These are phyloP conservation scores for Coriaria nepalensis DNA, from an alignment of 306 rosid species.

Conservation along the genomic window DNA sequence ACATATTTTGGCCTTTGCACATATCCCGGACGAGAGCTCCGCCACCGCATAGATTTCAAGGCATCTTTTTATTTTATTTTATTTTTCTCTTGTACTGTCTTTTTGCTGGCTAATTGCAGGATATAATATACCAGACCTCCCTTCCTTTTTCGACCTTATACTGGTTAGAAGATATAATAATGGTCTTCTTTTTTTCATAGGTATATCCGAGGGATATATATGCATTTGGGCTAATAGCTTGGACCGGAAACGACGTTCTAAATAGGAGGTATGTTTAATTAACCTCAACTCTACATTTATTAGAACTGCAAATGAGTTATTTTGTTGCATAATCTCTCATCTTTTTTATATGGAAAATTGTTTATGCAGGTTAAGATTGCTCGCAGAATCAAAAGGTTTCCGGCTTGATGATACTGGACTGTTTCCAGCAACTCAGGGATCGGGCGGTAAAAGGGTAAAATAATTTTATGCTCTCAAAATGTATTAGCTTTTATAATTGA, in stretches of 20 bases:
- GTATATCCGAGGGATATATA: conserved; percentile 74
- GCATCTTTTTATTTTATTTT: conserved; percentile 15
- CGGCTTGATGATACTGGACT: conserved; percentile 84
- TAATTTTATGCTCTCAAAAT: conserved; percentile 1
- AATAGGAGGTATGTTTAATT: conserved; percentile 58
- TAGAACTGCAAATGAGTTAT: background rate
- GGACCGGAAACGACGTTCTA: conserved; percentile 92
- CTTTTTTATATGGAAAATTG: too few relatives aligned
- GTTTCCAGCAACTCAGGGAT: conserved; percentile 56
- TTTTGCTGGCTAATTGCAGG: too few relatives aligned
- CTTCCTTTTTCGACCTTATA: too few relatives aligned
- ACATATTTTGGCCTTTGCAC: conserved; percentile 90
- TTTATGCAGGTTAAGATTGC: conserved; percentile 59
- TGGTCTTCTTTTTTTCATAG: conserved; percentile 21
- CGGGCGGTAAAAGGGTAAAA: conserved; percentile 57
- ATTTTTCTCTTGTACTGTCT: too few relatives aligned
- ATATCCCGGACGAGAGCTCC: conserved; percentile 73
- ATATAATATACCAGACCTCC: too few relatives aligned
- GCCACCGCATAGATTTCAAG: conserved; percentile 86
- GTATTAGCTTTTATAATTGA: background rate
- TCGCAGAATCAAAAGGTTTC: conserved; percentile 85
- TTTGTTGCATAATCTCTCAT: too few relatives aligned
- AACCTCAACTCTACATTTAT: conserved; percentile 3
- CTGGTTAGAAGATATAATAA: too few relatives aligned
- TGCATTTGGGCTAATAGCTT: conserved; percentile 75